phyloP scores from a whole-genome alignment of 176 grass and related monocot species.

The Triticum monococcum region DNA sequence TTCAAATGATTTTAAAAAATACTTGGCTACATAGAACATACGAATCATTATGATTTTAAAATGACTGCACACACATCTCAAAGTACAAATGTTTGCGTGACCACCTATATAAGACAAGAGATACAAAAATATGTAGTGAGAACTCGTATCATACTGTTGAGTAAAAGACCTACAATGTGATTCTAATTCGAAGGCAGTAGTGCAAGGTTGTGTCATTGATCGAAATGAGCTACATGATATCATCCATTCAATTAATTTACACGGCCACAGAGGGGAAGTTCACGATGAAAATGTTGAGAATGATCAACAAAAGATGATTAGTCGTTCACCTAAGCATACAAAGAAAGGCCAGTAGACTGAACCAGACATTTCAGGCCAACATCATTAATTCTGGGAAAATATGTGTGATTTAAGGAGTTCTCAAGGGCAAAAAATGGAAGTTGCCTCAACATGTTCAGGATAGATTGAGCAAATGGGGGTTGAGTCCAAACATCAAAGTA shows the following conservation, averaged over 20 bases:
- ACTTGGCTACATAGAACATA: not conserved
- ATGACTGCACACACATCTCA: not conserved
- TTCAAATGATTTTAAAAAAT: not conserved
- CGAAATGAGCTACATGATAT: not conserved
- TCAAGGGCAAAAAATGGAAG: not conserved
- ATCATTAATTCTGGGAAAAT: not conserved
- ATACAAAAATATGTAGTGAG: not conserved
- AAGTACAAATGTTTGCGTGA: not conserved
- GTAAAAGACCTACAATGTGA: not conserved
- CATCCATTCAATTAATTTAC: not conserved
- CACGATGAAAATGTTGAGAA: not conserved
- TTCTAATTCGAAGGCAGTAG: not conserved
- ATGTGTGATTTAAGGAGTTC: not conserved
- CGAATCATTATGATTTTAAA: not conserved
- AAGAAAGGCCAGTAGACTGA: not conserved
- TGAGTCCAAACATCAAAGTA: slow-evolving; percentile 8
- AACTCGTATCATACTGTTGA: not conserved
- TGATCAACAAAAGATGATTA: not conserved
- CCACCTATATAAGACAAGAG: not conserved
- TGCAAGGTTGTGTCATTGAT: not conserved
- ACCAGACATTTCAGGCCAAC: not conserved
- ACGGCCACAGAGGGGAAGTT: not conserved
- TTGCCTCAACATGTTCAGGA: not conserved
- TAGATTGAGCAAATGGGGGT: not conserved
- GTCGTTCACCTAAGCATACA: not conserved